phyloP scores from a whole-genome alignment of 2,329 filamentous ascomycete species.

The Epichloe coenophiala region DNA sequence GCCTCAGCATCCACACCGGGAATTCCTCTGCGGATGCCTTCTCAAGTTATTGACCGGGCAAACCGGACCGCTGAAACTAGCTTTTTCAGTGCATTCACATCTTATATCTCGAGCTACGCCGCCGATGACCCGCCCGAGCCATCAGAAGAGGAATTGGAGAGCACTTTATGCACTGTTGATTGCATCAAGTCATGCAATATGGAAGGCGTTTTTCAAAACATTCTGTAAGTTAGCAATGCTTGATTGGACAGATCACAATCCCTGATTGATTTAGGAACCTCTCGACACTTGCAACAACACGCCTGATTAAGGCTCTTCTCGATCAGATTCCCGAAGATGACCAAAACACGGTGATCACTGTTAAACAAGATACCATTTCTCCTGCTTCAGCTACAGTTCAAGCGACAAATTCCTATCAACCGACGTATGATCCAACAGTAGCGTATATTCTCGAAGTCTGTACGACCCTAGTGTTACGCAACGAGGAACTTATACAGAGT shows the following conservation, averaged over 20 bases:
- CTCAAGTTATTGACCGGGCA: slow-evolving; percentile 82
- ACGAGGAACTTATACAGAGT: slow-evolving; percentile 55
- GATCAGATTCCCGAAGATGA: slow-evolving; percentile 77
- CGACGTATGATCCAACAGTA: slow-evolving; percentile 70
- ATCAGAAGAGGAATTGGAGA: slow-evolving; percentile 92
- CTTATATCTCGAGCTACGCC: slow-evolving; percentile 96
- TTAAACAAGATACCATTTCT: slow-evolving; percentile 71
- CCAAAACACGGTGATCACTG: slow-evolving; percentile 64
- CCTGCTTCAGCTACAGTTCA: slow-evolving; percentile 44
- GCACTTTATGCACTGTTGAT: slow-evolving; percentile 85
- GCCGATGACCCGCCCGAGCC: slow-evolving; percentile 96
- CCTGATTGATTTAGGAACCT: slow-evolving; percentile 21
- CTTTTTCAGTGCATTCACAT: slow-evolving; percentile 86
- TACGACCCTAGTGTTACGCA: slow-evolving; percentile 66
- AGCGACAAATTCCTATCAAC: slow-evolving; percentile 20
- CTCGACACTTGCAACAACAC: slow-evolving; percentile 16
- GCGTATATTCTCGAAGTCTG: slow-evolving; percentile 88
- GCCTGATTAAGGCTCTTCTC: slow-evolving; percentile 55
- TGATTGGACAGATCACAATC: neutral
- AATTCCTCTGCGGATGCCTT: slow-evolving; percentile 83
- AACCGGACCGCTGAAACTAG: slow-evolving; percentile 66
- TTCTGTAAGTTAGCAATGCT: slow-evolving; percentile 45
- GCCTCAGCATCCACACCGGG: slow-evolving; percentile 57
- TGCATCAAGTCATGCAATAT: slow-evolving; percentile 86
- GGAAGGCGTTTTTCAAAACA: slow-evolving; percentile 67